A percentile compares a stretch with the other conserved stretches of the same genome.
Evolutionary conservation across 2,329 filamentous ascomycete genomes (phyloP).

Genomic region (Onygenales sp.): DNA sequence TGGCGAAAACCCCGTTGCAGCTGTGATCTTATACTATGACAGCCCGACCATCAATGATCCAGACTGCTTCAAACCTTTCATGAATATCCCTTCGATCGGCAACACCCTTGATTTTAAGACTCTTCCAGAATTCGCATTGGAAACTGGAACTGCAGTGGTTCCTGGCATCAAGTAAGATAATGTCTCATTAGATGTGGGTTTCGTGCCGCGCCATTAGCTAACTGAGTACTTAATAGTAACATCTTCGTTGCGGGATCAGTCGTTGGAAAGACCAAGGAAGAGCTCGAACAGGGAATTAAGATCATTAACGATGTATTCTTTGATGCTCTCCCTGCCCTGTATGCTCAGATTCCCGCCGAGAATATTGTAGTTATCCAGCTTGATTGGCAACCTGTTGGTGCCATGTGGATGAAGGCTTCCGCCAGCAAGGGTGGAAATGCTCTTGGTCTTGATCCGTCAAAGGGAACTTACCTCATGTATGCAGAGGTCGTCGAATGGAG

Average conservation of each 20-base stretch:
- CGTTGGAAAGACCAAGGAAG: neutral
- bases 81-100: slow-evolving; percentile 24
- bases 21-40: slow-evolving; percentile 31
- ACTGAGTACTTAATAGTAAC: neutral
- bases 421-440: neutral
- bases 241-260: neutral
- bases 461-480: slow-evolving; percentile 29
- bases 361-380: slow-evolving; percentile 35
- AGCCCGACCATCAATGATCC: slow-evolving; percentile 21
- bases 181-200: slow-evolving; percentile 22
- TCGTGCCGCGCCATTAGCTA: neutral
- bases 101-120: slow-evolving; percentile 29
- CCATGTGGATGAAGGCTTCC: neutral
- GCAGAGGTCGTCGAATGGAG: slow-evolving; percentile 25
- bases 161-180: slow-evolving; percentile 25
- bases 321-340: slow-evolving; percentile 29
- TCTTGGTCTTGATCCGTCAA: slow-evolving; percentile 12
- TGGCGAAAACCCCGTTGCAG: slow-evolving; percentile 19
- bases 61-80: slow-evolving; percentile 26
- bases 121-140: slow-evolving; percentile 22
- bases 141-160: slow-evolving; percentile 24
- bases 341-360: slow-evolving; percentile 22
- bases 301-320: slow-evolving; percentile 32
- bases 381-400: slow-evolving; percentile 18
- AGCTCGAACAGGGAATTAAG: slow-evolving; percentile 29